phyloP scores from a whole-genome alignment of 495 filamentous ascomycete species.

The Glutinoglossum americanum region DNA sequence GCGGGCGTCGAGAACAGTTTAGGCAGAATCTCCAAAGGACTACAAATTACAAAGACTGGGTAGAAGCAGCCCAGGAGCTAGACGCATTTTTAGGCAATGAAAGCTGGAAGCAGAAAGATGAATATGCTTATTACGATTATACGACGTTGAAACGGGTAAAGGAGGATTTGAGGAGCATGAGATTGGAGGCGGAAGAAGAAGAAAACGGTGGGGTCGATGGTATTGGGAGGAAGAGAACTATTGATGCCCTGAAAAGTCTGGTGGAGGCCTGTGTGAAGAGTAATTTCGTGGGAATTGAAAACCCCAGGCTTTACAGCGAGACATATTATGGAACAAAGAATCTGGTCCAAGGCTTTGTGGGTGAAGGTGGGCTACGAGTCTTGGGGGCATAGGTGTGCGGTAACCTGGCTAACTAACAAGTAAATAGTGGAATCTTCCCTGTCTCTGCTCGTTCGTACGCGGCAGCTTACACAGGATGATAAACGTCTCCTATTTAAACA shows the following conservation, averaged over 20 bases:
- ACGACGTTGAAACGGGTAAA: constrained; percentile 56
- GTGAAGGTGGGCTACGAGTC: constrained; percentile 36
- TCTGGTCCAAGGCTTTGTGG: constrained; percentile 69
- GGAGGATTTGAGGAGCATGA: constrained; percentile 42
- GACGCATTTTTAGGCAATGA: constrained; percentile 68
- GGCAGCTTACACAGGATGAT: constrained; percentile 41
- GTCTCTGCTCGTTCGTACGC: constrained; percentile 40
- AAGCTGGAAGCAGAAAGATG: constrained; percentile 67
- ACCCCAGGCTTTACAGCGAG: constrained; percentile 78
- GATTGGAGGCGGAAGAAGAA: constrained; percentile 34
- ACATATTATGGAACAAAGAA: constrained; percentile 93
- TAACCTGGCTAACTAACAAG: not conserved
- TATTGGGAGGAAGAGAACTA: constrained; percentile 22
- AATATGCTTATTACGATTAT: constrained; percentile 87
- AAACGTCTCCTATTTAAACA: constrained; percentile 77
- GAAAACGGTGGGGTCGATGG: constrained; percentile 16
- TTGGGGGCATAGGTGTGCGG: not conserved
- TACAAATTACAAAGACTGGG: constrained; percentile 63
- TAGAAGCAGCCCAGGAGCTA: constrained; percentile 49
- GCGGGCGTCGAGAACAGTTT: constrained; percentile 48
- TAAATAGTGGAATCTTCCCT: constrained; percentile 29
- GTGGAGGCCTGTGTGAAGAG: constrained; percentile 88
- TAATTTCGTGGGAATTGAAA: constrained; percentile 93
- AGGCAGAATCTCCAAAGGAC: constrained; percentile 46
- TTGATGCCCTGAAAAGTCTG: constrained; percentile 52